Evolutionary conservation across 345 rosid genomes (phyloP).

Genomic region (Anacardium occidentale): DNA sequence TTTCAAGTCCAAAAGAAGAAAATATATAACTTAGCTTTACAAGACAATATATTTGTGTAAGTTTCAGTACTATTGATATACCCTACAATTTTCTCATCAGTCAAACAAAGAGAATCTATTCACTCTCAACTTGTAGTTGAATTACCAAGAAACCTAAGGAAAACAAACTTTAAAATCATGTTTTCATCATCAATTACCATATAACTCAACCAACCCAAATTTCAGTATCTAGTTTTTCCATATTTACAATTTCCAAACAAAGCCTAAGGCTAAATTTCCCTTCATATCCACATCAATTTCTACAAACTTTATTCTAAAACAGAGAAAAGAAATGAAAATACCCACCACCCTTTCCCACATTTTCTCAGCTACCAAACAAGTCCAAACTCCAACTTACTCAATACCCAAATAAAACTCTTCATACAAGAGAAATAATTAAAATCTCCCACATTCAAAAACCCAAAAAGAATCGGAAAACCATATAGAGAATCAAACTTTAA

Average conservation of each 20-base stretch:
- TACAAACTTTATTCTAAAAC: no score
- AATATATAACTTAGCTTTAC: not conserved
- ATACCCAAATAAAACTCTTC: constrained; percentile 6
- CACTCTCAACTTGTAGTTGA: not conserved
- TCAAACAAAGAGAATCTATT: not conserved
- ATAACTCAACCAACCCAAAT: not conserved
- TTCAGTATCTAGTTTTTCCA: not conserved
- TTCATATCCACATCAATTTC: no score
- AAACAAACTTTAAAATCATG: not conserved
- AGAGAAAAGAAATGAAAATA: not conserved
- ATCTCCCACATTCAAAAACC: not conserved
- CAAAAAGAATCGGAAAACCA: no score
- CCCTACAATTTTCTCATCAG: not conserved
- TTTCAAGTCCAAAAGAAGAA: not conserved
- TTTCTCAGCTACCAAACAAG: constrained; percentile 20
- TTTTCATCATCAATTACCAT: not conserved
- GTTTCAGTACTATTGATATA: not conserved
- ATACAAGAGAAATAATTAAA: not conserved
- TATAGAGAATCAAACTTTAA: not conserved
- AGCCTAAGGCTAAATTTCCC: not conserved
- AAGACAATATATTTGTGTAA: not conserved
- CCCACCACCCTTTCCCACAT: not conserved
- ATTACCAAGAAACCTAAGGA: not conserved
- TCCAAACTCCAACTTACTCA: not conserved
- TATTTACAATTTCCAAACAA: not conserved